These are phyloP conservation scores for Coniochaeta hoffmannii DNA, from an alignment of 2,329 filamentous ascomycete genomes.

Conservation along the genomic window DNA sequence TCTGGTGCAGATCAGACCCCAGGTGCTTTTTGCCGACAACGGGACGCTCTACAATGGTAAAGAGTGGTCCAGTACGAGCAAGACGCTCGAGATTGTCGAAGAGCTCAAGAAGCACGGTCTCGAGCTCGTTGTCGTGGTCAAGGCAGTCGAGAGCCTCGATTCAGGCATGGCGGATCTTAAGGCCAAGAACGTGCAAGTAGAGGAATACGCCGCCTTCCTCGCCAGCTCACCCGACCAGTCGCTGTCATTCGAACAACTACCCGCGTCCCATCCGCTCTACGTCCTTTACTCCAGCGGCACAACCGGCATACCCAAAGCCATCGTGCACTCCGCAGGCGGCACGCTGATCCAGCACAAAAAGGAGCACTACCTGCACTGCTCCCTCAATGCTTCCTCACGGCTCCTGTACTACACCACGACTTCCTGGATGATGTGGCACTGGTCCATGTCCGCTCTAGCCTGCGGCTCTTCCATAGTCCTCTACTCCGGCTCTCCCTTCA, in stretches of 20 bases:
- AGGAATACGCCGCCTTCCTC: constrained; percentile 39
- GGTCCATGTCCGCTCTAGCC: constrained; percentile 81
- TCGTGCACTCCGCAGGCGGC: constrained; percentile 84
- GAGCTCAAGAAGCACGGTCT: constrained; percentile 54
- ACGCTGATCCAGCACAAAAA: constrained; percentile 97
- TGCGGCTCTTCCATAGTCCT: constrained; percentile 76
- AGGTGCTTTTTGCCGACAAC: constrained; percentile 79
- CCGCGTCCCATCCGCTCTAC: constrained; percentile 83
- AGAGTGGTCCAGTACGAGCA: constrained; percentile 70
- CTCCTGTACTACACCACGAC: constrained; percentile 93
- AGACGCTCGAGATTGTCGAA: constrained; percentile 69
- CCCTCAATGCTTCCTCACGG: constrained; percentile 62
- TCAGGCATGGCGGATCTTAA: constrained; percentile 34
- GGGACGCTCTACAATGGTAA: constrained; percentile 88
- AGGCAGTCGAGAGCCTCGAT: constrained; percentile 45
- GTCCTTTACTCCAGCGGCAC: constrained; percentile 93
- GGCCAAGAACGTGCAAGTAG: constrained; percentile 29
- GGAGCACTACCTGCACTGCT: constrained; percentile 82
- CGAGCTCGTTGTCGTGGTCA: constrained; percentile 65
- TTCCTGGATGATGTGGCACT: constrained; percentile 99
- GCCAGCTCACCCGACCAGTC: constrained; percentile 31
- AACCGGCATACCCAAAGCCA: constrained; percentile 81
- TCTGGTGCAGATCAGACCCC: constrained; percentile 76
- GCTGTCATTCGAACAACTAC: constrained; percentile 66
- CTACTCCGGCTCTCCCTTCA: constrained; percentile 90